Evolutionary conservation across 2,329 filamentous ascomycete genomes (phyloP), one percentile per base, ranked within the genome.

Genomic region (Aspergillus sclerotialis): DNA sequence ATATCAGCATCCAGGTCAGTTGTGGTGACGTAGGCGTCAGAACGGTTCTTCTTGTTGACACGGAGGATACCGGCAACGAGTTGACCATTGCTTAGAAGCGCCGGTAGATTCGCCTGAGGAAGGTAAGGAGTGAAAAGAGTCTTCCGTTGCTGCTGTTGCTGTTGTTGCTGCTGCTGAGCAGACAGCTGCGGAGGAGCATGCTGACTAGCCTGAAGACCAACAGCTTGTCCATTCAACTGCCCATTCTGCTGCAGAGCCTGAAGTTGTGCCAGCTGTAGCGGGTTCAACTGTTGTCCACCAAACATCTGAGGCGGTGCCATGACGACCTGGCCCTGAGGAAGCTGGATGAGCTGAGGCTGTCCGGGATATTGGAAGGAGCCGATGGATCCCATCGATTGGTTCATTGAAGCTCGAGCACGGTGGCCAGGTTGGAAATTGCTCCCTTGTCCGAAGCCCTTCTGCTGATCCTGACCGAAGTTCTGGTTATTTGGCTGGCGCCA

Each of bases 11-110:
- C 92, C 30, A 98, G 75, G 40, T 98, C 92, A 41, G 84, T 80
- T 9, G 88, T 94, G 8, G 92, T 92, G 36, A 98, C 92, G 54
- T 98, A 98, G 17, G 92, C 92, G 64, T 98, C 92, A 52, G 90
- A 96, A 44, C 92, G 83, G 67, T 98, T 98, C 75, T 98, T 98
- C 73, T 96, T 98, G 77, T 98, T 98, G 46, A 98, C 92, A 40
- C 92, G 85, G 33, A 98, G 82, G 49, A 95, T 88, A 68, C 92
- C 92, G 42, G 90, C 90, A 35, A 98, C 92, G 38, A 98, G 81
- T 63, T 94, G 88, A 12, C 92, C 92, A 54, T 95, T 87, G 40
- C 79, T 82, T 38, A 96, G 77, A 25, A 98, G 76, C 32, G 89
- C 90, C 38, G 92, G 92, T 13, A 98, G 73, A 38, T 84, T 93